phyloP scores from a whole-genome alignment of 164 flowering plant species.

The Aristolochia californica region DNA sequence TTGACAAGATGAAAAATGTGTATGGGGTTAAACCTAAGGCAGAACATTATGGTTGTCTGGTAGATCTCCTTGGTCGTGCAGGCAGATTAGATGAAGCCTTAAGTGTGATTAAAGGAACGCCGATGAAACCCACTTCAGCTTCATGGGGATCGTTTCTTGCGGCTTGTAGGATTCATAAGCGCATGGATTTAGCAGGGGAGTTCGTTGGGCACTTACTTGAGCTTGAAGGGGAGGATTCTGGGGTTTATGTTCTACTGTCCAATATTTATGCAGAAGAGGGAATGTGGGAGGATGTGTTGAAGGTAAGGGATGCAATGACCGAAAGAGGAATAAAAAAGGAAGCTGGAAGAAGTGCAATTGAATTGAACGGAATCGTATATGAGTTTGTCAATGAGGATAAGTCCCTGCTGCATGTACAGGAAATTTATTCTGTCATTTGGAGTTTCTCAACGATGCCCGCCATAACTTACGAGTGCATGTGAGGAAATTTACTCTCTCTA shows the following conservation, averaged over 20 bases:
- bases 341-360: slow-evolving; percentile 25
- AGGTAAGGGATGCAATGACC: slow-evolving; percentile 16
- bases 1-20: slow-evolving; percentile 14
- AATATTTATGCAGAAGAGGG: slow-evolving; percentile 26
- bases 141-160: slow-evolving; percentile 34
- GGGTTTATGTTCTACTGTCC: slow-evolving; percentile 30
- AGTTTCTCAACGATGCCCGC: slow-evolving; percentile 11
- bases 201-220: slow-evolving; percentile 16
- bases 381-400: slow-evolving; percentile 24
- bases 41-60: slow-evolving; percentile 31
- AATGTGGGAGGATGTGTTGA: slow-evolving; percentile 21
- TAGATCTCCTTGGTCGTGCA: slow-evolving; percentile 30
- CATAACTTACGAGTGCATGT: no score
- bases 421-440: slow-evolving; percentile 12
- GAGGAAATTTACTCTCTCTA: no score
- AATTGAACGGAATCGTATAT: slow-evolving; percentile 15
- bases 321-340: slow-evolving; percentile 21
- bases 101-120: slow-evolving; percentile 19
- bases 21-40: slow-evolving; percentile 20
- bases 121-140: slow-evolving; percentile 18
- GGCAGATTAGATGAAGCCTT: slow-evolving; percentile 22
- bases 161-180: slow-evolving; percentile 18
- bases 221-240: slow-evolving; percentile 23
- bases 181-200: slow-evolving; percentile 18
- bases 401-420: slow-evolving; percentile 8